Evolutionary conservation across 306 rosid genomes (phyloP).

Genomic region (Pyrus bretschneideri): DNA sequence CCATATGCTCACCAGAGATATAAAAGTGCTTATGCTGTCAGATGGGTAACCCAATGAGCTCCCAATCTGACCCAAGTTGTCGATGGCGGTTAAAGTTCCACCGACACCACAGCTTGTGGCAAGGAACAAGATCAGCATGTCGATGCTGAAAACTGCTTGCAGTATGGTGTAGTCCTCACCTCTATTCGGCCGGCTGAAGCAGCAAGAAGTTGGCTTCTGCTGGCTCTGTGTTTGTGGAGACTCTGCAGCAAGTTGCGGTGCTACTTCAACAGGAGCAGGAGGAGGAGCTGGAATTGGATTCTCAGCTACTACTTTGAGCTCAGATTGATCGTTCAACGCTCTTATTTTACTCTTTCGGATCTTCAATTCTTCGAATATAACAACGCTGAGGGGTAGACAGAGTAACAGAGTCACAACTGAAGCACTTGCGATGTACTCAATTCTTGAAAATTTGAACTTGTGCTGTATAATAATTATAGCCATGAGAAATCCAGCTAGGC

Average conservation of each 20-base stretch:
- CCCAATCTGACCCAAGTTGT: constrained; percentile 74
- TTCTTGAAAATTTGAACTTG: constrained; percentile 25
- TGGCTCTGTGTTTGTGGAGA: background rate
- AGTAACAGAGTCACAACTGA: constrained; percentile 28
- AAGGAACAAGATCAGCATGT: constrained; percentile 46
- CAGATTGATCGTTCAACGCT: constrained; percentile 1
- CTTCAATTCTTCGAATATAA: constrained; percentile 35
- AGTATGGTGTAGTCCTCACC: constrained; percentile 64
- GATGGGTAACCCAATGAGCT: constrained; percentile 44
- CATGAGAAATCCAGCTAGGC: constrained; percentile 62
- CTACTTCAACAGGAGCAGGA: background rate
- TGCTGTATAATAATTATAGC: constrained; percentile 41
- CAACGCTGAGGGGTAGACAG: constrained; percentile 41
- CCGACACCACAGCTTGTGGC: constrained; percentile 41
- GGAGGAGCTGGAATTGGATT: background rate
- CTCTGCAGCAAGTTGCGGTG: background rate
- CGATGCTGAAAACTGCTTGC: constrained; percentile 69
- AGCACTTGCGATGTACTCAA: constrained; percentile 29
- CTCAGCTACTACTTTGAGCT: constrained; percentile 12
- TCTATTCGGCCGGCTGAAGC: constrained; percentile 47
- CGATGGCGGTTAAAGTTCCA: constrained; percentile 58
- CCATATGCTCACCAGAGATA: constrained; percentile 73
- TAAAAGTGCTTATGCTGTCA: constrained; percentile 46
- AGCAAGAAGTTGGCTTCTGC: constrained; percentile 17
- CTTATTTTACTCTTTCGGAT: constrained; percentile 25